Percentiles rank a stretch among this genome's conserved stretches.
Conservation (phyloP, 345 rosid species). For the Cardamine resedifolia region DNA sequence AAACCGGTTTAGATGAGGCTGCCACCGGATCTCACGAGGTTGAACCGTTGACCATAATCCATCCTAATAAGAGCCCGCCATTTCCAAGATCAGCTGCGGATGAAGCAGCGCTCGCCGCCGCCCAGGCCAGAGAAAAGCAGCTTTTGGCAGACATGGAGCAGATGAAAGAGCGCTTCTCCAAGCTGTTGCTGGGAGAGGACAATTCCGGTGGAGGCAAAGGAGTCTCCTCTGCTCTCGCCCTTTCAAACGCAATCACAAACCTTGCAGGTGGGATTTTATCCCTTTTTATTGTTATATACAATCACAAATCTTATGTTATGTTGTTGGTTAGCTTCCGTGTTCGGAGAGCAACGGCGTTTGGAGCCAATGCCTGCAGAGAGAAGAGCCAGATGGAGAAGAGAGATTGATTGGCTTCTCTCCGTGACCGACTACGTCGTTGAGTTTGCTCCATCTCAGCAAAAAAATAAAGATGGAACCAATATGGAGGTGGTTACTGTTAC, state of each 20-base stretch:
- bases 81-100: constrained; percentile 28
- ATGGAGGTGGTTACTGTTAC: constrained; percentile 59
- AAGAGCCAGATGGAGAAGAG: constrained; percentile 65
- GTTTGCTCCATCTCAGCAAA: constrained; percentile 65
- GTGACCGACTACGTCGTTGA: constrained; percentile 67
- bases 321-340: constrained; percentile 43
- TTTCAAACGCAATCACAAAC: constrained; percentile 56
- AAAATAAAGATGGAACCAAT: constrained; percentile 49
- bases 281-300: not conserved
- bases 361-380: constrained; percentile 67
- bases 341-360: constrained; percentile 49
- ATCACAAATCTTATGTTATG: not conserved
- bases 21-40: constrained; percentile 5
- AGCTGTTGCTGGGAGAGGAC: constrained; percentile 69
- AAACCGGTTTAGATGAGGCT: constrained; percentile 36
- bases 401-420: constrained; percentile 67
- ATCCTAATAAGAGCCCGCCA: constrained; percentile 23
- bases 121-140: constrained; percentile 43
- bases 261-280: constrained; percentile 38
- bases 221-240: constrained; percentile 71
- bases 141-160: constrained; percentile 45
- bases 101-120: constrained; percentile 30
- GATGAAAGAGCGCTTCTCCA: constrained; percentile 65
- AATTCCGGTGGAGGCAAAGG: constrained; percentile 82
- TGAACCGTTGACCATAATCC: constrained; percentile 32